Evolutionary conservation across 805 yeast genomes (phyloP).

Genomic region (Kazachstania martiniae): DNA sequence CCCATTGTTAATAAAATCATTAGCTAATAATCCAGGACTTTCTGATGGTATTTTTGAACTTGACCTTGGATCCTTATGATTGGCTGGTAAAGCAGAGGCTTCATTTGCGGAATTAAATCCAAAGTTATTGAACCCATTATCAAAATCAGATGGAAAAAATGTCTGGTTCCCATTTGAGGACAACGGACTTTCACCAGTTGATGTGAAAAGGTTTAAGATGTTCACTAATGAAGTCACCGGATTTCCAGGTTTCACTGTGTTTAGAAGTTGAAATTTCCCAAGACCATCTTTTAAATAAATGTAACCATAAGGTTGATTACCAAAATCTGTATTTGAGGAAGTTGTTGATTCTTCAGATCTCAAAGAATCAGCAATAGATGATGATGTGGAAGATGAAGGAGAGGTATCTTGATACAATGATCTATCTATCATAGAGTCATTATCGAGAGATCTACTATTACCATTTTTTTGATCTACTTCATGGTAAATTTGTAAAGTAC

Average conservation of each 20-base stretch:
- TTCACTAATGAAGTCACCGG: constrained; percentile 78
- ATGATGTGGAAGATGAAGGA: background rate
- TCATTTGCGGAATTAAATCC: background rate
- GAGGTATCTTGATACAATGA: background rate
- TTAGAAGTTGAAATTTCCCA: constrained; percentile 56
- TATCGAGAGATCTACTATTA: constrained; percentile 4
- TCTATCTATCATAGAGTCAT: constrained; percentile 1
- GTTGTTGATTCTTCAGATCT: background rate
- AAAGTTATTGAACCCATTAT: background rate
- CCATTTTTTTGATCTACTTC: constrained; percentile 32
- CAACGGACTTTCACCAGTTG: background rate
- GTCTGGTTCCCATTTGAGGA: background rate
- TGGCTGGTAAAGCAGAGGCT: background rate
- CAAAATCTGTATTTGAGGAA: background rate
- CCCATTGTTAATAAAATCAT: background rate
- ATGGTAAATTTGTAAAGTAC: constrained; percentile 69
- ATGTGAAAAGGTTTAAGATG: constrained; percentile 63
- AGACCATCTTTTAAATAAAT: constrained; percentile 17
- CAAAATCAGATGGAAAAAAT: too few species aligned
- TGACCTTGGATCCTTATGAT: background rate
- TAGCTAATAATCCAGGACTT: background rate
- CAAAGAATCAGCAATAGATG: background rate
- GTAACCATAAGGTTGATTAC: constrained; percentile 5
- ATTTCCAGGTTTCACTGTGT: constrained; percentile 72
- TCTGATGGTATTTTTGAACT: background rate